A percentile compares a stretch with the other conserved stretches of the same genome.
Evolutionary conservation across 2,329 filamentous ascomycete genomes (phyloP).

Genomic region (Trichoderma sp.): DNA sequence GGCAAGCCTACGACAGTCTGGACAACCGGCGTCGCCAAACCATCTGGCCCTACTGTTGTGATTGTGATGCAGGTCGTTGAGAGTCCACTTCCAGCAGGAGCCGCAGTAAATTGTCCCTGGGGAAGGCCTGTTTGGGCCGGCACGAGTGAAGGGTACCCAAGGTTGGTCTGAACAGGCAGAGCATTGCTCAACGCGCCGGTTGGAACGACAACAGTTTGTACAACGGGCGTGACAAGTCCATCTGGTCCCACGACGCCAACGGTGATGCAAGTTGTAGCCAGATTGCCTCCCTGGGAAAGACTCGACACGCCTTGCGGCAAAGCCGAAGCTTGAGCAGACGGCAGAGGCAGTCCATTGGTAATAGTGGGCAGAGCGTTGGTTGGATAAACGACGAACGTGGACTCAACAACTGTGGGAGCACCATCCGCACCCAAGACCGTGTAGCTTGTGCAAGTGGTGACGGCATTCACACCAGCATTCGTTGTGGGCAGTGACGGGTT

Average conservation of each 20-base stretch:
- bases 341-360: conserved; percentile 28
- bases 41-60: conserved; percentile 39
- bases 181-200: conserved; percentile 27
- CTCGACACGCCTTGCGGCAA: conserved; percentile 32
- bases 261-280: conserved; percentile 39
- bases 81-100: conserved; percentile 27
- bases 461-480: conserved; percentile 28
- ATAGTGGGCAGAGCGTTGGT: conserved; percentile 33
- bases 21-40: conserved; percentile 38
- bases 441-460: conserved; percentile 37
- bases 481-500: conserved; percentile 24
- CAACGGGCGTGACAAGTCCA: conserved; percentile 38
- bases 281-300: conserved; percentile 29
- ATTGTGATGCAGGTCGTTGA: conserved; percentile 39
- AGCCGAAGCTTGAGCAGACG: conserved; percentile 27
- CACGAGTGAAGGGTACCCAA: conserved; percentile 32
- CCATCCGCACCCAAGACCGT: conserved; percentile 38
- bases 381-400: conserved; percentile 37
- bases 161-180: conserved; percentile 27
- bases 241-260: conserved; percentile 39
- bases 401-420: conserved; percentile 38
- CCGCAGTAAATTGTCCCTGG: conserved; percentile 30
- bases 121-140: conserved; percentile 33
- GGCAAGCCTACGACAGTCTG: conserved; percentile 40
- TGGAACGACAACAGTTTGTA: conserved; percentile 36